Evolutionary conservation across 2,329 filamentous ascomycete genomes (phyloP).

Genomic region (Apiospora phragmitis): DNA sequence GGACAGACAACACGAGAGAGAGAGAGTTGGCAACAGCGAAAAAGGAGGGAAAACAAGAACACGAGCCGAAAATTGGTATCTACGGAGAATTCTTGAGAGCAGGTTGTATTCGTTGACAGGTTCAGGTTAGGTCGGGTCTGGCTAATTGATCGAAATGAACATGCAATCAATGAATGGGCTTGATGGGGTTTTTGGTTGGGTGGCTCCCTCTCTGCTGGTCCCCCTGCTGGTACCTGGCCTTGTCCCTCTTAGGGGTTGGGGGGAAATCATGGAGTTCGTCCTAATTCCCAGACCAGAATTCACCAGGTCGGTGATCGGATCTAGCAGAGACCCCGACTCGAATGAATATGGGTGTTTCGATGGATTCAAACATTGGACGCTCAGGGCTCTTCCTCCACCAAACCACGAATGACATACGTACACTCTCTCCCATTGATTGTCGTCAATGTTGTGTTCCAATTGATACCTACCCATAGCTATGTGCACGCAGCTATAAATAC

Average conservation of each 20-base stretch:
- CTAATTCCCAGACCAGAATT: background rate
- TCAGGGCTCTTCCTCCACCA: too few species aligned
- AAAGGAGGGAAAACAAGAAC: background rate
- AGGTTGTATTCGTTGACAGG: background rate
- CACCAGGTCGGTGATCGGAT: background rate
- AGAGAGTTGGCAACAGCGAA: background rate
- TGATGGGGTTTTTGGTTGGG: background rate
- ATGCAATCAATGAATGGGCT: background rate
- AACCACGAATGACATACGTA: background rate
- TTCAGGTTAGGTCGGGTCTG: background rate
- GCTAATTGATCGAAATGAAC: slow-evolving; percentile 2
- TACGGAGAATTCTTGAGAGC: background rate
- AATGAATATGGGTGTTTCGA: background rate
- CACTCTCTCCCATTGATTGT: too few species aligned
- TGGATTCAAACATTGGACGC: background rate
- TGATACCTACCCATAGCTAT: too few species aligned
- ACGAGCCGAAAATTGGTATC: slow-evolving; percentile 1
- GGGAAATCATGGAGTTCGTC: background rate
- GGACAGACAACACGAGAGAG: background rate
- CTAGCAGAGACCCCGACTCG: background rate
- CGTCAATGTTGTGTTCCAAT: too few species aligned
- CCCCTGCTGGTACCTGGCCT: background rate
- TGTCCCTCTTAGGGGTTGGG: background rate
- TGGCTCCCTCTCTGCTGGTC: background rate
- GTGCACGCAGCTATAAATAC: background rate